These are phyloP conservation scores for Coemansia sp. DNA, from an alignment of 192 early-diverging fungal species.

Conservation along the genomic window DNA sequence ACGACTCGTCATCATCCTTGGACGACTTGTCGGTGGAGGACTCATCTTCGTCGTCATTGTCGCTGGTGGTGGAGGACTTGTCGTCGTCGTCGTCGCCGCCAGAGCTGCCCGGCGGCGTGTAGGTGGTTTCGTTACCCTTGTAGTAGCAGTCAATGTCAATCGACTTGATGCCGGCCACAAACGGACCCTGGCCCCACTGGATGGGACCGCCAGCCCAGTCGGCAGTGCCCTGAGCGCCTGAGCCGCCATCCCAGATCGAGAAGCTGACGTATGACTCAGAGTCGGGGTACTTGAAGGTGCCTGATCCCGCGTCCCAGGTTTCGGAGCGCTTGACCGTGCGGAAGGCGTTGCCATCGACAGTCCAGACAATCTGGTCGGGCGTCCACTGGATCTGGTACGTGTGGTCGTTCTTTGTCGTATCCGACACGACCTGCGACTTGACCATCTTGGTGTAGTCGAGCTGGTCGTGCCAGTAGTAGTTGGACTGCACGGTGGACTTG, in stretches of 20 bases:
- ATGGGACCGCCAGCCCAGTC: conserved; percentile 66
- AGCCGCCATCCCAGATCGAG: conserved; percentile 70
- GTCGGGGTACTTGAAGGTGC: conserved; percentile 55
- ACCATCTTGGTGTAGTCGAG: conserved; percentile 61
- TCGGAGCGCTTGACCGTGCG: conserved; percentile 55
- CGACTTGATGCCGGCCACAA: conserved; percentile 56
- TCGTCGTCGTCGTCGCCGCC: not conserved
- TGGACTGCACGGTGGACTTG: conserved; percentile 58
- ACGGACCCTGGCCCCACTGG: conserved; percentile 57
- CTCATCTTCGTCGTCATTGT: too few species aligned
- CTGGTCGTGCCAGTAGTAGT: conserved; percentile 60
- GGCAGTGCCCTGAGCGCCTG: conserved; percentile 50
- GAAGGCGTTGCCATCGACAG: conserved; percentile 52
- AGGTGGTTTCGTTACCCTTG: conserved; percentile 57
- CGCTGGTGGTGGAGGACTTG: too few species aligned
- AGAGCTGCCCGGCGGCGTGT: conserved; percentile 49
- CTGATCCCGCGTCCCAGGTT: conserved; percentile 39
- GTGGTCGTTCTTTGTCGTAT: conserved; percentile 54
- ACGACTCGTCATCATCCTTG: not conserved
- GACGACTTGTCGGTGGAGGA: not conserved
- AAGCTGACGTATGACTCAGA: conserved; percentile 56
- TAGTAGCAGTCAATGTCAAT: conserved; percentile 56
- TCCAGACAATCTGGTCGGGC: conserved; percentile 58
- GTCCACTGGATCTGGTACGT: conserved; percentile 63
- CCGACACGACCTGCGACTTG: conserved; percentile 32